These are phyloP conservation scores for Wickerhamiella dianesei DNA, from an alignment of 805 yeast species.

Conservation along the genomic window DNA sequence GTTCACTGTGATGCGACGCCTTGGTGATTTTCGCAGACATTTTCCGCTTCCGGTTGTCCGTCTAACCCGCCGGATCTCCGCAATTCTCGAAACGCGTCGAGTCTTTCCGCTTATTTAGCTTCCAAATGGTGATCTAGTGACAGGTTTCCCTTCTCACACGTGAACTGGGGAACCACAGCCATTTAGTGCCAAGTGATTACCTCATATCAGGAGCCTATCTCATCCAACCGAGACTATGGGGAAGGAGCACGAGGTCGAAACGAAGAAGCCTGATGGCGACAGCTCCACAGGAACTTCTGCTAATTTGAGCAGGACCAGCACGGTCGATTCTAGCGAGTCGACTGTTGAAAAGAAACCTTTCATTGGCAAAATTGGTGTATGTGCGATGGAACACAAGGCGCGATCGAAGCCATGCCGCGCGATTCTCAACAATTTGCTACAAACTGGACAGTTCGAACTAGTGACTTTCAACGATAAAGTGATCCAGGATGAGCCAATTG, in stretches of 20 bases:
- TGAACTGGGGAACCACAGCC: too few species aligned
- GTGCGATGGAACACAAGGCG: conserved; percentile 98
- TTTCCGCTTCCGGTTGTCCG: too few species aligned
- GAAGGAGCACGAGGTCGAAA: background rate
- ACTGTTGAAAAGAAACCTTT: background rate
- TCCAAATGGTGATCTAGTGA: too few species aligned
- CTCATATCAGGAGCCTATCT: background rate
- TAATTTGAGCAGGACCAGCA: background rate
- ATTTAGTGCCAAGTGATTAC: too few species aligned
- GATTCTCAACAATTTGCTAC: conserved; percentile 74
- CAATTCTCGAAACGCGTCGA: too few species aligned
- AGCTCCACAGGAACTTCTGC: background rate
- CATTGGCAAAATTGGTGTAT: conserved; percentile 88
- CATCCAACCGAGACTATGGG: background rate
- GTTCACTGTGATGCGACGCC: background rate
- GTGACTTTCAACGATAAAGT: conserved; percentile 96
- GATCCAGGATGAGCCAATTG: conserved; percentile 79
- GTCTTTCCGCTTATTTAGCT: too few species aligned
- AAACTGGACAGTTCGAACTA: conserved; percentile 91
- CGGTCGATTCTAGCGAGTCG: background rate
- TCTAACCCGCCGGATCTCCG: too few species aligned
- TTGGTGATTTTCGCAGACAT: background rate
- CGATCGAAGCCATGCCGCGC: conserved; percentile 90
- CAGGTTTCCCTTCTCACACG: too few species aligned
- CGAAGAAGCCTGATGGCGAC: background rate